Percentiles rank a stretch among this genome's conserved stretches.
Conservation (phyloP, 169 alveolate genomes). For the Condylostoma magnum region DNA sequence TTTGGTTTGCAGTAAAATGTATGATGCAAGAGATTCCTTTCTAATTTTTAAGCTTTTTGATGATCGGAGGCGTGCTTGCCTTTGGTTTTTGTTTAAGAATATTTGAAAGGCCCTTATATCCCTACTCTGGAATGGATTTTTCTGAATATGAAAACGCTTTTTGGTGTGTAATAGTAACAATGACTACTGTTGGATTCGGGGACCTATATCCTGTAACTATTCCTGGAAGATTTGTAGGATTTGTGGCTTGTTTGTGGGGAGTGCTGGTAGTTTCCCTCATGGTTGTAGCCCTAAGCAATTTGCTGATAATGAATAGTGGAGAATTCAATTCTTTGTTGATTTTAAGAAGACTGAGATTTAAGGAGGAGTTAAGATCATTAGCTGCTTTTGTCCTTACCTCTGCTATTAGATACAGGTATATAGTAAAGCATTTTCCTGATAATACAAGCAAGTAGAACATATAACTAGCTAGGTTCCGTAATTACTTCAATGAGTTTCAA, state of each 20-base stretch:
- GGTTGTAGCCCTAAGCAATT: constrained; percentile 67
- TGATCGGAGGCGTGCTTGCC: constrained; percentile 44
- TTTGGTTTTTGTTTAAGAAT: constrained; percentile 59
- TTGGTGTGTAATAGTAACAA: constrained; percentile 66
- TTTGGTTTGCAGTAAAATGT: constrained; percentile 58
- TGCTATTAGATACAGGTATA: background rate
- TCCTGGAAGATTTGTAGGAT: constrained; percentile 66
- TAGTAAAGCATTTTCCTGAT: background rate
- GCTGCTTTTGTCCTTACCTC: constrained; percentile 64
- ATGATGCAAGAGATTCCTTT: constrained; percentile 60
- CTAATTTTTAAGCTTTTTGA: constrained; percentile 24
- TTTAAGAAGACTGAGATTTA: constrained; percentile 64
- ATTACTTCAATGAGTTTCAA: constrained; percentile 17
- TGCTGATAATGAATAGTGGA: constrained; percentile 44
- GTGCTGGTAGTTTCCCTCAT: constrained; percentile 73
- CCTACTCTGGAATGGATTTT: constrained; percentile 22
- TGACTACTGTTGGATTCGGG: constrained; percentile 84
- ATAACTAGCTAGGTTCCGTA: background rate
- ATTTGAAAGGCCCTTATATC: constrained; percentile 52
- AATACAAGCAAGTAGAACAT: background rate
- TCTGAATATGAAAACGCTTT: constrained; percentile 49
- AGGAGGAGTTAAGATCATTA: constrained; percentile 56
- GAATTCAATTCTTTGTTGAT: constrained; percentile 72
- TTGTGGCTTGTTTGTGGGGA: constrained; percentile 73
- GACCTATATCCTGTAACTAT: constrained; percentile 67